Base-by-base conservation (phyloP, 768 basidiomycete species). In the Leccinum imitatum region DNA sequence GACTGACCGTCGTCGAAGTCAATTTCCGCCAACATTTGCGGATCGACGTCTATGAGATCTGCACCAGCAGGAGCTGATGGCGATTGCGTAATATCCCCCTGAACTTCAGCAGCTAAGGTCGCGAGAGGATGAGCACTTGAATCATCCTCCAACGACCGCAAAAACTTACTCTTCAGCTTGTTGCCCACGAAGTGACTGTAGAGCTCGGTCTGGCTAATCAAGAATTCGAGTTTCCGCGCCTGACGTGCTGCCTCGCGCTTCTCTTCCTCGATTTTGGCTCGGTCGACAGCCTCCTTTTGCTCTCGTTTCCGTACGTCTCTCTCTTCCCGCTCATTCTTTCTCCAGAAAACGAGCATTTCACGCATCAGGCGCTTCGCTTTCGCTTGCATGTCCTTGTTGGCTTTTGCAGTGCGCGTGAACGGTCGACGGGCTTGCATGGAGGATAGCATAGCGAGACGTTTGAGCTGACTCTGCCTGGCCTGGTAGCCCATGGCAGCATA, bases 141-240 rank as follows among this genome's bases (percentile, higher is more conserved):
- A 53, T 59, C 64, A 62, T 61, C 65, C 64, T 63, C 59, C 47
- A 25, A 52, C 31, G 57, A 46, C 48, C 48, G 60, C 6, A 39
- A 44, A 37, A 21, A 76, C 87, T 67, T 73, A 92, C 91, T 93
- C 74, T 92, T 92, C 56, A 93, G 83, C 77, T 98, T 98, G 76
- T 87, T 97, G 33, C 96, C 96, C 59, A 99, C 95, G 82, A 99
- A 98, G 78, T 99, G 97, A 65, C 93, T 95, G 76, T 98, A 99
- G 8, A 98, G 83, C 73, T 99, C 97, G 4, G 97, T 98, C 75
- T 98, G 96, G 60, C 93, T 98, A 74, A 99, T 95, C 75, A 99
- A 80, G 78, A 98, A 99, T 77, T 99, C 97, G 25, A 99, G 85
- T 74, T 98, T 98, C 65, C 96, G 84, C 13, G 95, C 93, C 73